Conservation (phyloP, 192 early-diverging fungal species). For the Funneliformis mosseae region DNA sequence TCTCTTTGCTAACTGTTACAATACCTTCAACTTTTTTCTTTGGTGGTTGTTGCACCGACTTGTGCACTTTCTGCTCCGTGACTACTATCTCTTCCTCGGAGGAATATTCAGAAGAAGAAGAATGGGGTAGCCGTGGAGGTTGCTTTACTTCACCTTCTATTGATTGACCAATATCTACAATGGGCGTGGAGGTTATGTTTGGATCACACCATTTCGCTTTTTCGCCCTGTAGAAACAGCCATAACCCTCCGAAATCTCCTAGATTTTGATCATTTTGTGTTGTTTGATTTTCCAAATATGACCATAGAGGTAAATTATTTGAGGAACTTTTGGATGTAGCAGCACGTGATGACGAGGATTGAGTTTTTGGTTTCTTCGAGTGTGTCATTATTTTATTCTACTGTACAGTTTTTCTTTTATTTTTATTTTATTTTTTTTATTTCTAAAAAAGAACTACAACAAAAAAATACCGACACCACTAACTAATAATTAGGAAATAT, state of each 20-base stretch:
- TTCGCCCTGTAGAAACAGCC: constrained; percentile 12
- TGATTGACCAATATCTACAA: not conserved
- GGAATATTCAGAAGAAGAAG: constrained; percentile 35
- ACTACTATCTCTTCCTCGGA: constrained; percentile 27
- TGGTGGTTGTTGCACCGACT: not conserved
- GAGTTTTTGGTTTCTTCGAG: not conserved
- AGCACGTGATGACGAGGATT: constrained; percentile 11
- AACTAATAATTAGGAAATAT: not conserved
- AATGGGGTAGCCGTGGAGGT: constrained; percentile 27
- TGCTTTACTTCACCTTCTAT: not conserved
- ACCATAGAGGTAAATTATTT: constrained; percentile 3
- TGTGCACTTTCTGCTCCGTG: not conserved
- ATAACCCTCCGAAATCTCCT: constrained; percentile 28
- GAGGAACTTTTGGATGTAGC: not conserved
- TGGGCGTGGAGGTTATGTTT: not conserved
- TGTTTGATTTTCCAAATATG: not conserved
- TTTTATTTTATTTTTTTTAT: not conserved
- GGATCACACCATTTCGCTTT: constrained; percentile 27
- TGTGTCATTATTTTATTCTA: not conserved
- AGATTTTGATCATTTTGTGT: not conserved
- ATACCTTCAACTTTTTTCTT: constrained; percentile 18
- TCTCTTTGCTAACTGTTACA: not conserved
- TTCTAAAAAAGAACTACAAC: too few species aligned
- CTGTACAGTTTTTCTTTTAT: not conserved
- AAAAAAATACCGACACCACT: not conserved